phyloP scores from a whole-genome alignment of 1,284 basidiomycete genomes.

The Neonothopanus nambi region DNA sequence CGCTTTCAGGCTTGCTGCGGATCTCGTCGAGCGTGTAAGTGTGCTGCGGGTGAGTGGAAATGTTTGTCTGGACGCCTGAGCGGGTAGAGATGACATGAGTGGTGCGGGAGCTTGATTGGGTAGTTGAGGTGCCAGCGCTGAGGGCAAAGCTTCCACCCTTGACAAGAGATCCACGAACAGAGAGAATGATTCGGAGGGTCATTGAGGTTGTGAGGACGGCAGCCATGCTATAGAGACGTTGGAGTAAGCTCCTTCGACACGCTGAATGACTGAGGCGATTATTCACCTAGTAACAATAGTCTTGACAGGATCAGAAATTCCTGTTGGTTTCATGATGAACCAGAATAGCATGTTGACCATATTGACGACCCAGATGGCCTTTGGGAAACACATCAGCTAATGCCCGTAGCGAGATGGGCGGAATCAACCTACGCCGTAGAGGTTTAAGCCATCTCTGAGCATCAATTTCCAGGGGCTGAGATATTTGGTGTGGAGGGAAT shows the following conservation, averaged over 20 bases:
- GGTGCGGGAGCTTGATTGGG: conserved; percentile 43
- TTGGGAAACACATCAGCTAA: conserved; percentile 10
- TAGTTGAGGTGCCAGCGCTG: conserved; percentile 38
- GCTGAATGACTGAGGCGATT: not conserved
- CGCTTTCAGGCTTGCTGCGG: conserved; percentile 49
- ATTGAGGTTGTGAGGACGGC: conserved; percentile 82
- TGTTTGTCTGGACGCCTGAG: conserved; percentile 37
- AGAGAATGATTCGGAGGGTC: conserved; percentile 80
- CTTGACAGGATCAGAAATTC: conserved; percentile 61
- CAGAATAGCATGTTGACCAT: conserved; percentile 79
- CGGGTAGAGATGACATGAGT: conserved; percentile 52
- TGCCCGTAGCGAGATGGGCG: conserved; percentile 4
- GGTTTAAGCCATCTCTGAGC: conserved; percentile 83
- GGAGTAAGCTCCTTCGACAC: conserved; percentile 3
- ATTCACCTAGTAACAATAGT: conserved; percentile 68
- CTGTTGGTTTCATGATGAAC: conserved; percentile 73
- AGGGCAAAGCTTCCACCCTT: conserved; percentile 71
- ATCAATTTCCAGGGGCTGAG: conserved; percentile 77
- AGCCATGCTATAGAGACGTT: conserved; percentile 56
- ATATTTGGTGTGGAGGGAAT: conserved; percentile 58
- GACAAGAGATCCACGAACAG: conserved; percentile 68
- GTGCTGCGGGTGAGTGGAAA: conserved; percentile 36
- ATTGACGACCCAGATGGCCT: conserved; percentile 76
- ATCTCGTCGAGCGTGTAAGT: conserved; percentile 71
- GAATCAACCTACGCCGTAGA: conserved; percentile 59